These are phyloP conservation scores for Fragilariopsis cylindrus DNA, from an alignment of 108 stramenopile genomes.

Conservation along the genomic window DNA sequence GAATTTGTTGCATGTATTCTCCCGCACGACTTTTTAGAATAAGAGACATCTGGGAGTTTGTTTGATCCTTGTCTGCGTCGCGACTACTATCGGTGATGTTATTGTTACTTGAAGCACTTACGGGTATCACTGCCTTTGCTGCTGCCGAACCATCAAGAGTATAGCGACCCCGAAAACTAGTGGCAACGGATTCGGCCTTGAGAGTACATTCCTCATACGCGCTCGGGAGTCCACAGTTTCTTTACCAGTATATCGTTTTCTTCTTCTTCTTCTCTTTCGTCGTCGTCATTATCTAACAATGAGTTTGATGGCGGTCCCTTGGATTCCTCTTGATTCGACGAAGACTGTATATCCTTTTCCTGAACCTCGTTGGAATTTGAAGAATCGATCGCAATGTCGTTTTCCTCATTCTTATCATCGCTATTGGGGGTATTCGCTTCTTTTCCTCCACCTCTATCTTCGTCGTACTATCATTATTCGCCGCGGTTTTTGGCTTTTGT, in stretches of 20 bases:
- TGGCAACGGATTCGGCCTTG: constrained; percentile 37
- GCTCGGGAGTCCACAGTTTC: constrained; percentile 7
- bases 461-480: background rate
- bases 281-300: constrained; percentile 5
- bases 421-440: background rate
- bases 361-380: background rate
- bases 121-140: background rate
- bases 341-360: background rate
- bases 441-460: background rate
- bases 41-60: constrained; percentile 48
- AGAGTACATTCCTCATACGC: constrained; percentile 10
- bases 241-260: constrained; percentile 1
- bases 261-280: background rate
- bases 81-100: background rate
- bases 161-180: constrained; percentile 41
- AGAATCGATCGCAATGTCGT: background rate
- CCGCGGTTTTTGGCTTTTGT: background rate
- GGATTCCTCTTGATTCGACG: background rate
- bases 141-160: background rate
- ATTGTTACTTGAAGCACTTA: constrained; percentile 1
- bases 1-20: constrained; percentile 51
- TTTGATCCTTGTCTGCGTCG: background rate
- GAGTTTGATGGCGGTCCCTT: background rate
- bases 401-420: background rate
- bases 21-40: constrained; percentile 49